Evolutionary conservation across 305 asterid genomes (phyloP).

Genomic region (Solanum hybrid): DNA sequence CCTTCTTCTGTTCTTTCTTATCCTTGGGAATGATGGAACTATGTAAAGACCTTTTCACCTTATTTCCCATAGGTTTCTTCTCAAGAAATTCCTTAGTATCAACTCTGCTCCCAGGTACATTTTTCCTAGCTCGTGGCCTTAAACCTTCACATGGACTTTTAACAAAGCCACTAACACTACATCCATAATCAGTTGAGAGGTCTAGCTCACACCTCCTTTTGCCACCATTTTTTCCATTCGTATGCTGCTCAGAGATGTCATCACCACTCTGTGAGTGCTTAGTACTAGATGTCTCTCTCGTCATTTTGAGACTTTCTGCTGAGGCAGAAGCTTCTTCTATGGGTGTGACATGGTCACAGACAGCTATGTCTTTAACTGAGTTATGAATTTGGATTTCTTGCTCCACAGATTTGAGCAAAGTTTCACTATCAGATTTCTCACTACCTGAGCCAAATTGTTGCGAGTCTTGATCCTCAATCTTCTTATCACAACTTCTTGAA

Average conservation of each 20-base stretch:
- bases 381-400: constrained; percentile 16
- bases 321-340: constrained; percentile 15
- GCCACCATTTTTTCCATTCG: constrained; percentile 19
- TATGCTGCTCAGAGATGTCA: constrained; percentile 11
- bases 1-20: constrained; percentile 33
- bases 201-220: constrained; percentile 51
- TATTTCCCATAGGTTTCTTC: constrained; percentile 17
- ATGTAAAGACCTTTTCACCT: constrained; percentile 17
- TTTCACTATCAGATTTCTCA: constrained; percentile 18
- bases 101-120: constrained; percentile 10
- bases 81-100: constrained; percentile 15
- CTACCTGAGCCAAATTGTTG: constrained; percentile 9
- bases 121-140: constrained; percentile 52
- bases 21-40: constrained; percentile 14
- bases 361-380: constrained; percentile 22
- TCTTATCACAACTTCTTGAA: constrained; percentile 9
- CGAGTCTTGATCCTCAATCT: constrained; percentile 15
- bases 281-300: constrained; percentile 9
- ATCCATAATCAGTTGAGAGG: constrained; percentile 25
- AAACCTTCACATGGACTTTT: constrained; percentile 91
- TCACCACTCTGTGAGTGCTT: constrained; percentile 10
- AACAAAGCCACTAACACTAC: constrained; percentile 29
- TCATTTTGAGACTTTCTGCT: constrained; percentile 16
- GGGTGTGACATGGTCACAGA: constrained; percentile 10
- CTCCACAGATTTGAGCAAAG: constrained; percentile 15